Evolutionary conservation across 2,329 filamentous ascomycete species (phyloP), one percentile per base, ranked within the genome.

Genomic region (Scedosporium dehoogii): DNA sequence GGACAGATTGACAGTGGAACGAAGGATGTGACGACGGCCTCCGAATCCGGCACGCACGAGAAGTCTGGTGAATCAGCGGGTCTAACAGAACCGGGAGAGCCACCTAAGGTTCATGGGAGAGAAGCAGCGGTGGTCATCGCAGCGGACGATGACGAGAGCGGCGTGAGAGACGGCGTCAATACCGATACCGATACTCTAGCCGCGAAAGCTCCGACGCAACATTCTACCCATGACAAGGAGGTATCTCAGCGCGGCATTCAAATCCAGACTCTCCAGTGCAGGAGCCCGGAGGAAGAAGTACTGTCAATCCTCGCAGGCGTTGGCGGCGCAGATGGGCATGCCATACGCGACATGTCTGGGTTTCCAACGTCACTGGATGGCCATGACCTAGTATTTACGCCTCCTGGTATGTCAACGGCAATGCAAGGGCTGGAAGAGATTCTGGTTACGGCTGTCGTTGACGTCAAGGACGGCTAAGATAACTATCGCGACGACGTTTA

Each of bases 311-410:
- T 61, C 14, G 27, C 33, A 9, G 59, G 59, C 48, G 48, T 61
- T 4, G 59, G 59, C 14, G 59, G 59, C 9, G 48, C 21, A 25
- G 59, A 61, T 23, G 29, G 42, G 18, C 46, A 56, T 38, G 48
- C n/a, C 29, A 16, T 16, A n/a, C 46, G 59, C 29, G 59, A 55
- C 48, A 25, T 27, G 48, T 7, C 59, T 12, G 27, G 23, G 6
- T 61, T 61, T 16, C 59, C 59, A 25, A 38, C 59, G 21, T 55
- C 59, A 4, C 48, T 61, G 33, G 59, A 61, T 9, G 48, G n/a
- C 33, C 27, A 6, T 9, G 55, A 58, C 14, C 25, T 33, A 18
- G 55, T 27, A 38, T 38, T 58, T 33, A 18, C 27, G 51, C 51
- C 51, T 16, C 21, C 21, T 2, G 18, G 27, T 10, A 53, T 53